Evolutionary conservation across 2,329 filamentous ascomycete genomes (phyloP), one percentile per base, ranked within the genome.

Genomic region (Penicillium polonicum): DNA sequence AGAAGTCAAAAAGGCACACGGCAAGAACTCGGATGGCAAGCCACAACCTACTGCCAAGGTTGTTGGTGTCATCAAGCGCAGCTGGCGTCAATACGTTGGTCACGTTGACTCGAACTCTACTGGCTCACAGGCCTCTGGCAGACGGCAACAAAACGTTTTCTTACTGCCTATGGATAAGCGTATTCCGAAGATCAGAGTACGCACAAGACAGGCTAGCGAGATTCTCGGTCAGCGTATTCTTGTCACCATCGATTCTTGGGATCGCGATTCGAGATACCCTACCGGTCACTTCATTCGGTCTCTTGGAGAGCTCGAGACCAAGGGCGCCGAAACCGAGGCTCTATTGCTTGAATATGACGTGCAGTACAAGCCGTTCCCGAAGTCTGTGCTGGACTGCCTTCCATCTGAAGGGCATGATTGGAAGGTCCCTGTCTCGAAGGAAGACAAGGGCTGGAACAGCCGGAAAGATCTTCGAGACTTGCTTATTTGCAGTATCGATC

Each of bases 101-200:
- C 92, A 97, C 71, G 88, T 99, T 56, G 94, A 99, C 71, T 87
- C 88, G 50, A 90, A 89, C 12, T 95, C 92, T 2, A 88, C 92
- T 48, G 88, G 88, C 68, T 85, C 87, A 52, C 84, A 86, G 3
- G 84, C 85, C 59, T 88, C 92, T 66, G 91, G 91, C 31, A 85
- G 92, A 58, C 89, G 89, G 68, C 91, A 95, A 72, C 92, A 97
- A 72, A 95, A 86, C 17, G 92, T 99, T 15, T 99, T 99, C 76
- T 82, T 99, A 19, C 87, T 97, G 48, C 92, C 94, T 4, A 97
- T 99, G 93, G 93, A 99, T 76, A 97, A 96, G 80, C 89, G 91
- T 68, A 90, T 99, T 23, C 94, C 94, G 2, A 99, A 97, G 79
- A 97, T 99, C 68, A 86, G 92, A 45, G 86, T 99, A 54, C 88